phyloP scores from a whole-genome alignment of 192 early-diverging fungal genomes.

The Entomortierella lignicola region DNA sequence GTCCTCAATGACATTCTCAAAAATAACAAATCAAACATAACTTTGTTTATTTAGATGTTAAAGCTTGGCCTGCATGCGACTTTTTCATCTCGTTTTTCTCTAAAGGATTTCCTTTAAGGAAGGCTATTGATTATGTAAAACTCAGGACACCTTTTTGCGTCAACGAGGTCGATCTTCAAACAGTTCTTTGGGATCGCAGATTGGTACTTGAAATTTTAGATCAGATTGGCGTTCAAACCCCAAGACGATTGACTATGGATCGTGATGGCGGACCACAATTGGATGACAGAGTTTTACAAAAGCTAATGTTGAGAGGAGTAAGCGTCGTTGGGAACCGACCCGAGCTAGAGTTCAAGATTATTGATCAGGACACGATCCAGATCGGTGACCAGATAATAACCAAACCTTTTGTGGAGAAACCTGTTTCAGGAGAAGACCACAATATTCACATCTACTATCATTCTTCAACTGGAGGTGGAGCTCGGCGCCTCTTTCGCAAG shows the following conservation, averaged over 20 bases:
- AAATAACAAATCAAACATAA: not conserved
- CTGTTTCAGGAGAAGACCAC: conserved; percentile 96
- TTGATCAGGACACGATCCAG: conserved; percentile 77
- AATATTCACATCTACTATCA: conserved; percentile 97
- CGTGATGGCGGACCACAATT: conserved; percentile 75
- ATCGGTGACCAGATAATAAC: conserved; percentile 74
- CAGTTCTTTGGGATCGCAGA: conserved; percentile 90
- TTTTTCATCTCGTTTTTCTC: conserved; percentile 98
- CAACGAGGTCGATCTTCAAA: conserved; percentile 92
- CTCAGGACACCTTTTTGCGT: conserved; percentile 88
- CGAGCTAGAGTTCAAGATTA: conserved; percentile 39
- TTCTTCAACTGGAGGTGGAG: conserved; percentile 82
- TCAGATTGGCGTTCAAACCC: conserved; percentile 84
- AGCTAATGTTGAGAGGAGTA: conserved; percentile 61
- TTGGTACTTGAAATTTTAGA: conserved; percentile 86
- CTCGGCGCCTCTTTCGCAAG: conserved; percentile 83
- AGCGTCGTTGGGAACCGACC: conserved; percentile 29
- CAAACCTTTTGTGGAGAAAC: conserved; percentile 99
- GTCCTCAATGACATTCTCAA: not conserved
- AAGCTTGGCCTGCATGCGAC: conserved; percentile 94
- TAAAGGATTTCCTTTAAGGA: conserved; percentile 90
- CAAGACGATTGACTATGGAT: conserved; percentile 77
- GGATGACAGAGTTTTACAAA: conserved; percentile 61
- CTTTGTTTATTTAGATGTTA: conserved; percentile 63
- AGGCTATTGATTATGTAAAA: conserved; percentile 90